Conservation (phyloP, 2,329 filamentous ascomycete genomes). For the Botrytis byssoidea region DNA sequence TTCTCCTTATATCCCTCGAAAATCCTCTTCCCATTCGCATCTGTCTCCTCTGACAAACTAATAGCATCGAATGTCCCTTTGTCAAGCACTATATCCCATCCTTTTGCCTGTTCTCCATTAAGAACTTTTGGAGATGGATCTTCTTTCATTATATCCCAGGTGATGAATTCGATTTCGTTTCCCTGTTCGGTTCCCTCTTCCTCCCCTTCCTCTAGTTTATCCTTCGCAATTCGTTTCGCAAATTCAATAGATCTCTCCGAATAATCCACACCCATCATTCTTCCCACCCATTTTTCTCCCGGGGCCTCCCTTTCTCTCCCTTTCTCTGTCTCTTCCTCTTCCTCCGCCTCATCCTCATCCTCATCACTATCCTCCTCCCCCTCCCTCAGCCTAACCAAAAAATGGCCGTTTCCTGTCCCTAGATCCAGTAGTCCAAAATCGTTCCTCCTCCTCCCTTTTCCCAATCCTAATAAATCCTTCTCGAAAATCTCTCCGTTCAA, state of each 20-base stretch:
- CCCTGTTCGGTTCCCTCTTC: slow-evolving; percentile 25
- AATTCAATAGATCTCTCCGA: slow-evolving; percentile 71
- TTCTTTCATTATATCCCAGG: slow-evolving; percentile 51
- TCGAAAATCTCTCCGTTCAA: slow-evolving; percentile 29
- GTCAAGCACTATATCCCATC: slow-evolving; percentile 91
- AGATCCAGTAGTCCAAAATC: slow-evolving; percentile 74
- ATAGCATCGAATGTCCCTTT: slow-evolving; percentile 98
- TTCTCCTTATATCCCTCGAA: slow-evolving; percentile 73
- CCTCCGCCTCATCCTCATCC: slow-evolving; percentile 24
- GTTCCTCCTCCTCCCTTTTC: slow-evolving; percentile 22
- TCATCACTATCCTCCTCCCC: slow-evolving; percentile 31
- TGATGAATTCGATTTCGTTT: slow-evolving; percentile 46
- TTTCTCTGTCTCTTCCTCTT: slow-evolving; percentile 62
- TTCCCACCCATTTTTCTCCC: slow-evolving; percentile 69
- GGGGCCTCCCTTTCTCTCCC: slow-evolving; percentile 4
- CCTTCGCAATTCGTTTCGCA: slow-evolving; percentile 60
- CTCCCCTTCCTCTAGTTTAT: slow-evolving; percentile 35
- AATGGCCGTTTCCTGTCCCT: slow-evolving; percentile 89
- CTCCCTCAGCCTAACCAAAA: slow-evolving; percentile 78
- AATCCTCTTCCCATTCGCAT: slow-evolving; percentile 55
- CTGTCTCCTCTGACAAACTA: slow-evolving; percentile 62
- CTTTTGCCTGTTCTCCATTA: slow-evolving; percentile 37
- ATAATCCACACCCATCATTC: slow-evolving; percentile 87
- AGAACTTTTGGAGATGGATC: slow-evolving; percentile 39
- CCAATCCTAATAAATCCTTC: slow-evolving; percentile 25